Percentiles rank a stretch among this genome's conserved stretches.
phyloP scores from a whole-genome alignment of 129 eudicot genomes.

The Kitagawia praeruptora region DNA sequence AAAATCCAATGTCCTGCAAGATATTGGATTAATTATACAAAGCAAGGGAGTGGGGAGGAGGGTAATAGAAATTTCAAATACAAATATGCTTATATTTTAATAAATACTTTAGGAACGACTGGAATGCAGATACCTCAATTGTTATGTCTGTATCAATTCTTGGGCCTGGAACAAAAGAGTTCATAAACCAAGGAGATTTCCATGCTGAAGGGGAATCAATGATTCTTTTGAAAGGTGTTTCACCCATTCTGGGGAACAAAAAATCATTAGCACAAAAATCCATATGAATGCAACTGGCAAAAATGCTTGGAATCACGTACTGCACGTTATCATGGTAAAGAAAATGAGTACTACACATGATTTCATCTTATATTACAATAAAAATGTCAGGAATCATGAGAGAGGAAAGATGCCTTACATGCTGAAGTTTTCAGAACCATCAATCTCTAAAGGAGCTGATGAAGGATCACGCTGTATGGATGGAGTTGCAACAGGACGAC shows the following conservation, averaged over 20 bases:
- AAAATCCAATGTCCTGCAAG: slow-evolving; percentile 30
- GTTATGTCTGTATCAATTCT: slow-evolving; percentile 21
- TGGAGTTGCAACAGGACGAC: not conserved
- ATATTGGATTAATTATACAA: not conserved
- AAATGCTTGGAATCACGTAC: not conserved
- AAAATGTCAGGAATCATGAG: not conserved
- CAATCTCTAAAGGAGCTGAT: slow-evolving; percentile 9
- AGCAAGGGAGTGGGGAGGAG: too few species aligned
- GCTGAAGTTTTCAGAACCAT: slow-evolving; percentile 12
- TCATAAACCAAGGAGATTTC: slow-evolving; percentile 27
- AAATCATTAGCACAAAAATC: not conserved
- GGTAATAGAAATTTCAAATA: not conserved
- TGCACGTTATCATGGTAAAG: not conserved
- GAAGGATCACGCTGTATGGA: not conserved
- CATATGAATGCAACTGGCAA: slow-evolving; percentile 9
- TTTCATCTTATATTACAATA: not conserved
- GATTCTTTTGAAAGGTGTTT: slow-evolving; percentile 23
- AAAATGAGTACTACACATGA: not conserved
- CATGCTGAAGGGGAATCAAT: slow-evolving; percentile 29
- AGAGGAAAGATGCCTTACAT: slow-evolving; percentile 38
- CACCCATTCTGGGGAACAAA: slow-evolving; percentile 39
- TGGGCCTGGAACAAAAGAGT: slow-evolving; percentile 19
- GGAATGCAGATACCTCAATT: slow-evolving; percentile 27
- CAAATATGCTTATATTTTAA: not conserved
- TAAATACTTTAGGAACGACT: not conserved